Base-by-base conservation (phyloP, 495 filamentous ascomycete species). In the Xylaria grammica region DNA sequence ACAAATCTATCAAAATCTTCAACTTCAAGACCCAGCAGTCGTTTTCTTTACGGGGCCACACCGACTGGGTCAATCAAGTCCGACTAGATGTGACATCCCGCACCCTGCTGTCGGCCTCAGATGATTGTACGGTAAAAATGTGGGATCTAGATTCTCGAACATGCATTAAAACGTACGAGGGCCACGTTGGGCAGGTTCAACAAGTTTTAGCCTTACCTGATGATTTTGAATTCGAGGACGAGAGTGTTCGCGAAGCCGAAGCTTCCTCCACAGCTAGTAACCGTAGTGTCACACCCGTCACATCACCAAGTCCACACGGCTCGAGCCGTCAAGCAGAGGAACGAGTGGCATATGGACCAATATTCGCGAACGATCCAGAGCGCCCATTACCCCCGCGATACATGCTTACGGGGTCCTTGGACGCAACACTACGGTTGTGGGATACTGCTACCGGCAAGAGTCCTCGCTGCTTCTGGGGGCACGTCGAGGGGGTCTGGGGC, bases 181-280 rank as follows among this genome's bases (percentile, higher is more conserved):
- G 93, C n/a, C 95, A 98, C 67, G 92, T 97, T 26, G 95, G 93
- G 30, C 93, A 96, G 65, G 94, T 98, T 1, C 96, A 98, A 70
- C 92, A 97, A 71, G 89, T 97, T 13, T 77, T 95, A 22, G 84
- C 89, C 1, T 79, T 98, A 40, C 92, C 94, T 0, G 79, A 87
- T 22, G 93, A 96, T 66, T 95, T 94, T 64, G 93, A 97, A 66
- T 86, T 93, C n/a, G 92, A 97, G 67, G 86, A 89, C 17, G 85
- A 87, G 26, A 79, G 81, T 32, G 81, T 83, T 38, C 85, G 87
- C 51, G 84, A 86, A 42, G 83, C 84, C 29, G 90, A 90, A 60
- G 83, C 72, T 9, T 67, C 76, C 15, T 81, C 79, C 36, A 65
- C 77, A 20, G 52, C 76, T 22, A 80, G 78, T 65, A 76, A 78